Conservation (phyloP, 805 yeast genomes). For the Candida ponderosae region DNA sequence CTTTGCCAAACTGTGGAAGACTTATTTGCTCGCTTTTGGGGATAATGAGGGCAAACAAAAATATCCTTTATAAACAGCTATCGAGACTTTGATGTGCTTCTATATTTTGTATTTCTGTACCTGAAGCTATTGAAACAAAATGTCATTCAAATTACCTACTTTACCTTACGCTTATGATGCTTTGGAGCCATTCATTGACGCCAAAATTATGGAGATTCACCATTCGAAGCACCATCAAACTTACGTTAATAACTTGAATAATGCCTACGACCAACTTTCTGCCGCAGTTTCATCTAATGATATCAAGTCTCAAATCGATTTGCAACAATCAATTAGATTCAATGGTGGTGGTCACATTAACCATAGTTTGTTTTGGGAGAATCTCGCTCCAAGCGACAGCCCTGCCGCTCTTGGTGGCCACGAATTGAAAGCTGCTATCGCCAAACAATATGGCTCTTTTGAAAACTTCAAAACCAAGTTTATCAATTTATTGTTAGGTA, state of each 20-base stretch:
- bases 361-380: slow-evolving; percentile 43
- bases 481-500: slow-evolving; percentile 36
- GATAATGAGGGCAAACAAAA: too few species aligned
- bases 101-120: too few species aligned
- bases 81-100: too few species aligned
- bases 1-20: too few species aligned
- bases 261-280: slow-evolving; percentile 33
- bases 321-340: slow-evolving; percentile 38
- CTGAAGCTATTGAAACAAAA: neutral
- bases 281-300: slow-evolving; percentile 29
- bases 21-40: too few species aligned
- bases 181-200: slow-evolving; percentile 39
- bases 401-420: slow-evolving; percentile 29
- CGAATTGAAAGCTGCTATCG: slow-evolving; percentile 30
- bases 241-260: slow-evolving; percentile 38
- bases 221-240: slow-evolving; percentile 44
- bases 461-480: slow-evolving; percentile 33
- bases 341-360: slow-evolving; percentile 46
- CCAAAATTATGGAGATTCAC: slow-evolving; percentile 39
- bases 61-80: too few species aligned
- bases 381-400: slow-evolving; percentile 30
- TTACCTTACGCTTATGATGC: slow-evolving; percentile 40
- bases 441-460: slow-evolving; percentile 36
- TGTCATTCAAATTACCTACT: slow-evolving; percentile 26
- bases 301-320: slow-evolving; percentile 31